These are phyloP conservation scores for Curvularia hawaiiensis DNA, from an alignment of 2,329 filamentous ascomycete genomes.

Conservation along the genomic window DNA sequence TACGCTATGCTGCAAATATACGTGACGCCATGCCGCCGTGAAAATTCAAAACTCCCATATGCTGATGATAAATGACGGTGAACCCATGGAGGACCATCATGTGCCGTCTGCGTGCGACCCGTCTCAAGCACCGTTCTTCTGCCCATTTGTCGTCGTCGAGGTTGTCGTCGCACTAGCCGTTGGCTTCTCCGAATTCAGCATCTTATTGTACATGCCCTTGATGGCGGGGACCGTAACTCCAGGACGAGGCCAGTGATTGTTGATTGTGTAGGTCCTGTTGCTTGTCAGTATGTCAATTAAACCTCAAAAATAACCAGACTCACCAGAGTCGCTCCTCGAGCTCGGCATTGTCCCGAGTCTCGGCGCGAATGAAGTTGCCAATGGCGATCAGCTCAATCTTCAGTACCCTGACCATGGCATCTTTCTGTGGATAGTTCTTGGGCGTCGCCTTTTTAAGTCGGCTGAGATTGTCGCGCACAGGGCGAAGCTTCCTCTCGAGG, in stretches of 20 bases:
- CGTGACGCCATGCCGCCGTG: slow-evolving; percentile 24
- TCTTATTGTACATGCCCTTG: slow-evolving; percentile 47
- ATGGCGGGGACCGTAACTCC: slow-evolving; percentile 39
- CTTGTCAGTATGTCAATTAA: slow-evolving; percentile 23
- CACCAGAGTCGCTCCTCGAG: slow-evolving; percentile 60
- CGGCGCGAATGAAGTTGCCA: slow-evolving; percentile 64
- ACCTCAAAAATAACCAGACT: slow-evolving; percentile 23
- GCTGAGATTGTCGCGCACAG: slow-evolving; percentile 65
- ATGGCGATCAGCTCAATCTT: slow-evolving; percentile 66
- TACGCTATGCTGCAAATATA: slow-evolving; percentile 43
- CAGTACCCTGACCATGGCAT: slow-evolving; percentile 65
- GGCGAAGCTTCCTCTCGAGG: slow-evolving; percentile 60
- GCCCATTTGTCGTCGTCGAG: slow-evolving; percentile 27
- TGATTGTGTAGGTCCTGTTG: slow-evolving; percentile 43
- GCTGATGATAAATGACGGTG: slow-evolving; percentile 15
- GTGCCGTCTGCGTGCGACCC: slow-evolving; percentile 3
- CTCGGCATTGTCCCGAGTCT: slow-evolving; percentile 50
- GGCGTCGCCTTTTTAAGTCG: slow-evolving; percentile 65
- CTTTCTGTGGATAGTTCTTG: slow-evolving; percentile 66
- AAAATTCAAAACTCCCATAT: slow-evolving; percentile 32
- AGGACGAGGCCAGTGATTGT: slow-evolving; percentile 47
- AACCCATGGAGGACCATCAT: slow-evolving; percentile 8
- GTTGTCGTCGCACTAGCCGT: slow-evolving; percentile 16
- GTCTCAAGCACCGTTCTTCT: slow-evolving; percentile 29
- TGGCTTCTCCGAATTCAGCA: slow-evolving; percentile 41